phyloP scores from a whole-genome alignment of 2,329 filamentous ascomycete genomes.

The Taxawa tesnikishii region DNA sequence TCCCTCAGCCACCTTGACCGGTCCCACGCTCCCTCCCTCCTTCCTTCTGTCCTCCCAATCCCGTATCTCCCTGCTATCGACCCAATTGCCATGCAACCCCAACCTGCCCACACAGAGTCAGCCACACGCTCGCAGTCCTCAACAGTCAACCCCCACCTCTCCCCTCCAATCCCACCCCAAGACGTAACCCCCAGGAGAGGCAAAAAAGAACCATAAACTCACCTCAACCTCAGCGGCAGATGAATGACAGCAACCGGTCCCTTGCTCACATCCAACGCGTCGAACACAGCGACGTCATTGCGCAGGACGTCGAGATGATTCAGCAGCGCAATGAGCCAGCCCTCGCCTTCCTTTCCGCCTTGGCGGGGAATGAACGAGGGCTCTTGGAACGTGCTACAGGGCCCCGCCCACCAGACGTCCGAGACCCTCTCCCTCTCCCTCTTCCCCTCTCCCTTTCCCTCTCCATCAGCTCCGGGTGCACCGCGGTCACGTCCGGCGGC shows the following conservation, averaged over 20 bases:
- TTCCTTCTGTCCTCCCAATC: not conserved
- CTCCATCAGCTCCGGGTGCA: too few species aligned
- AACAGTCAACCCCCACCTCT: too few species aligned
- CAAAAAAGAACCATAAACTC: too few species aligned
- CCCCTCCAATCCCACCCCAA: too few species aligned
- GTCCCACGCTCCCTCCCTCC: not conserved
- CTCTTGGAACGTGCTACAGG: conserved; percentile 37
- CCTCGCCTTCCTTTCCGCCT: conserved; percentile 34
- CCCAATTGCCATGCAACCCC: conserved; percentile 5
- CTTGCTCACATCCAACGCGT: conserved; percentile 25
- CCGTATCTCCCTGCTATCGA: not conserved
- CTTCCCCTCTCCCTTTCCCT: too few species aligned
- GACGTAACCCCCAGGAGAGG: too few species aligned
- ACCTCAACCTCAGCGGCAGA: conserved; percentile 18
- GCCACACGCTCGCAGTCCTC: too few species aligned
- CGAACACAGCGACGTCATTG: conserved; percentile 29
- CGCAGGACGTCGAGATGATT: conserved; percentile 25
- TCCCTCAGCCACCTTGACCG: not conserved
- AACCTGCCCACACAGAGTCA: too few species aligned
- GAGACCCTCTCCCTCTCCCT: conserved; percentile 17
- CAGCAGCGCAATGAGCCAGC: conserved; percentile 36
- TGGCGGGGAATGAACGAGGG: conserved; percentile 39
- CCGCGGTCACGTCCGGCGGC: too few species aligned
- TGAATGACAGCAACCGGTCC: conserved; percentile 26
- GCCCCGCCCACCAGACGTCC: conserved; percentile 23